Percentiles rank a stretch among this genome's conserved stretches.
Evolutionary conservation across 345 rosid species (phyloP).

Genomic region (Acer saccharum): DNA sequence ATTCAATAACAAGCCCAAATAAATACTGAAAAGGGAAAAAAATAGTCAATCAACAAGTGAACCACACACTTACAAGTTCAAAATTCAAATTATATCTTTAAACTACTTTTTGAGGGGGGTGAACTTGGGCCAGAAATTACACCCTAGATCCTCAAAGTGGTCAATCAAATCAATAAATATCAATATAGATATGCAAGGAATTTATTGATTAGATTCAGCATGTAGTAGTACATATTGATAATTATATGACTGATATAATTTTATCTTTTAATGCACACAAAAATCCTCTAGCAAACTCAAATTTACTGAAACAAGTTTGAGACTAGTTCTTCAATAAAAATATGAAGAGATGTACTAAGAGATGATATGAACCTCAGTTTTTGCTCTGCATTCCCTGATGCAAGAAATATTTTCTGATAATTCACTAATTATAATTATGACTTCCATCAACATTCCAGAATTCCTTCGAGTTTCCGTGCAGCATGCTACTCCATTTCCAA

Average conservation of each 20-base stretch:
- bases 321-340: not conserved
- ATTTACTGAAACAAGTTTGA: not conserved
- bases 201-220: not conserved
- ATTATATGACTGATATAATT: not conserved
- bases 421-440: constrained; percentile 66
- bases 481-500: constrained; percentile 66
- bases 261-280: not conserved
- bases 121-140: not conserved
- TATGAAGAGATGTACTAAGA: not conserved
- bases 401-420: constrained; percentile 44
- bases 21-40: not conserved
- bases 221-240: not conserved
- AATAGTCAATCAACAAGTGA: not conserved
- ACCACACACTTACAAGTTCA: not conserved
- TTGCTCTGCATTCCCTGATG: constrained; percentile 40
- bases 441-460: constrained; percentile 61
- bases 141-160: not conserved
- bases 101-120: not conserved
- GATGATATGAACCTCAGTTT: constrained; percentile 62
- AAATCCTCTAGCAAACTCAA: not conserved
- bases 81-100: too few species aligned
- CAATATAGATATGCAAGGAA: not conserved
- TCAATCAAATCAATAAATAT: not conserved
- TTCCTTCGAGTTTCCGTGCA: constrained; percentile 44
- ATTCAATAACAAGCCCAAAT: not conserved